phyloP scores from a whole-genome alignment of 768 basidiomycete species.

The Xerocomellus amylosporus region DNA sequence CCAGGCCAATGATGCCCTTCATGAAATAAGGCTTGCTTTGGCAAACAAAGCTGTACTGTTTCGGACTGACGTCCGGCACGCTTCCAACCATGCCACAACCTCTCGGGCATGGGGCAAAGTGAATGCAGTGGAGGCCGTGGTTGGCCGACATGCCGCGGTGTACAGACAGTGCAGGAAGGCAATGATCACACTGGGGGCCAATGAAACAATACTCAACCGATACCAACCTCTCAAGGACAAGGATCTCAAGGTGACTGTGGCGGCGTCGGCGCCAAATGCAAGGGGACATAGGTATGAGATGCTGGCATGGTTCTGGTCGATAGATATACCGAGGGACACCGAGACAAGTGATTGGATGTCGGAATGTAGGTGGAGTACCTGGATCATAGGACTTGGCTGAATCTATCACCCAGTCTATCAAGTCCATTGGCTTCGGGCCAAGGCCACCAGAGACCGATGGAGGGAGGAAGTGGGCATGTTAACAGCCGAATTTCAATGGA shows the following conservation, averaged over 20 bases:
- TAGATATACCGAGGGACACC: no score
- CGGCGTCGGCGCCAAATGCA: no score
- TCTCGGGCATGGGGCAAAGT: background rate
- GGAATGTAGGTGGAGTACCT: no score
- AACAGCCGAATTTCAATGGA: no score
- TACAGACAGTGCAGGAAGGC: background rate
- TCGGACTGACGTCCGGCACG: rapidly evolving
- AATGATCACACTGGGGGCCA: background rate
- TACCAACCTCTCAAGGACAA: background rate
- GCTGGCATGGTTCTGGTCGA: no score
- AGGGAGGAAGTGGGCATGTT: no score
- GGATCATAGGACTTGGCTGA: no score
- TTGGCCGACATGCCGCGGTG: background rate
- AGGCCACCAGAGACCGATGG: no score
- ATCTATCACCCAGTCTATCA: no score
- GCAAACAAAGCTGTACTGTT: background rate
- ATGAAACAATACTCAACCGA: background rate
- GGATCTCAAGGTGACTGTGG: background rate
- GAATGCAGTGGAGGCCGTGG: background rate
- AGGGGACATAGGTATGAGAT: no score
- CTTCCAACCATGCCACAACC: background rate
- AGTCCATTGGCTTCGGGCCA: no score
- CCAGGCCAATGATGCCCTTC: background rate
- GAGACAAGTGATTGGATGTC: no score
- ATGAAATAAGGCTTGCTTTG: background rate